phyloP scores from a whole-genome alignment of 768 basidiomycete species.

The Suillus bovinus region DNA sequence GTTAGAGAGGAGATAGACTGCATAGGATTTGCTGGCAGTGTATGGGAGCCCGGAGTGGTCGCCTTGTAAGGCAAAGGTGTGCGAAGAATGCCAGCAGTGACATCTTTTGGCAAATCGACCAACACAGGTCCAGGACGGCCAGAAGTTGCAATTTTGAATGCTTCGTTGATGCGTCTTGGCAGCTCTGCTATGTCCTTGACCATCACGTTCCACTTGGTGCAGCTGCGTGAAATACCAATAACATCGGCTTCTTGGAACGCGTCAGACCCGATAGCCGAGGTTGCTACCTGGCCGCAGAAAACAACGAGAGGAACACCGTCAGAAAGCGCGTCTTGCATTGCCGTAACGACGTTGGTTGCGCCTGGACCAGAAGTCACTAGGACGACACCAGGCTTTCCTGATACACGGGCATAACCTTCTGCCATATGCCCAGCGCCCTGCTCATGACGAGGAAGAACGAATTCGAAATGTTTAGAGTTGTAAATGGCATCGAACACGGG shows the following conservation, averaged over 20 bases:
- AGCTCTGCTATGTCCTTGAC: slow-evolving; percentile 96
- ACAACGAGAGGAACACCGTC: slow-evolving; percentile 96
- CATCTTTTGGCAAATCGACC: slow-evolving; percentile 98
- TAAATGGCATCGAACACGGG: slow-evolving; percentile 99
- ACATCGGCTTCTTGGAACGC: slow-evolving; percentile 99
- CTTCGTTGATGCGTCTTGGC: slow-evolving; percentile 95
- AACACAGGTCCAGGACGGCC: slow-evolving; percentile 97
- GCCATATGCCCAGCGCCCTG: slow-evolving; percentile 99
- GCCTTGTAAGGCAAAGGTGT: slow-evolving; percentile 83
- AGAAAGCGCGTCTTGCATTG: slow-evolving; percentile 95
- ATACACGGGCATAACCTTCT: slow-evolving; percentile 96
- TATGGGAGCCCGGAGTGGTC: slow-evolving; percentile 81
- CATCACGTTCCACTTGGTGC: slow-evolving; percentile 99
- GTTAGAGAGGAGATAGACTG: slow-evolving; percentile 54
- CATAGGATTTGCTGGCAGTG: slow-evolving; percentile 75
- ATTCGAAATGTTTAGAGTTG: slow-evolving; percentile 92
- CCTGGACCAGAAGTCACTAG: slow-evolving; percentile 98
- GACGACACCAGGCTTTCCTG: slow-evolving; percentile 95
- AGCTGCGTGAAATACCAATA: slow-evolving; percentile 92
- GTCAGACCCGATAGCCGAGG: slow-evolving; percentile 97
- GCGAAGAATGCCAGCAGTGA: slow-evolving; percentile 90
- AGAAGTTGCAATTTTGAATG: slow-evolving; percentile 98
- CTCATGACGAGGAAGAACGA: slow-evolving; percentile 94
- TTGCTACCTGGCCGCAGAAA: slow-evolving; percentile 98
- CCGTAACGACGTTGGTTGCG: slow-evolving; percentile 96